phyloP scores from a whole-genome alignment of 2,329 filamentous ascomycete species.

The Reticulascus tulasneorum region DNA sequence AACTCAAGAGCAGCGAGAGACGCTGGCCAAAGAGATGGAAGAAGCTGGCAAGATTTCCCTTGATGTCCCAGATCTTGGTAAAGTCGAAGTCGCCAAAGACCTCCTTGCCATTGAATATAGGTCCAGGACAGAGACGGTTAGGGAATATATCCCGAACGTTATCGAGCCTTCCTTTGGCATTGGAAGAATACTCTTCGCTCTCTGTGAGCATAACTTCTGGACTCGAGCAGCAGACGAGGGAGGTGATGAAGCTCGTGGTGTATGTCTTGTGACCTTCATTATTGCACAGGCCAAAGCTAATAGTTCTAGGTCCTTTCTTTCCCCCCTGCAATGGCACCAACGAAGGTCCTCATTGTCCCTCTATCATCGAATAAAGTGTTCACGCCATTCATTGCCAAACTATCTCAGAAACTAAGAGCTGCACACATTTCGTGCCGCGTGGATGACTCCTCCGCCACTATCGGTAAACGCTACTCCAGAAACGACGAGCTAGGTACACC shows the following conservation, averaged over 20 bases:
- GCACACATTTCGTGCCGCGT: constrained; percentile 78
- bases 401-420: constrained; percentile 73
- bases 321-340: constrained; percentile 72
- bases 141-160: constrained; percentile 92
- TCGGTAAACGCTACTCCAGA: constrained; percentile 90
- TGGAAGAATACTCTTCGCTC: constrained; percentile 84
- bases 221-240: constrained; percentile 62
- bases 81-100: constrained; percentile 75
- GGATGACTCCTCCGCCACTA: constrained; percentile 86
- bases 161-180: constrained; percentile 98
- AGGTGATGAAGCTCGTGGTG: constrained; percentile 78
- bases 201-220: constrained; percentile 97
- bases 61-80: constrained; percentile 69
- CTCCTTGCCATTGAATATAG: constrained; percentile 80
- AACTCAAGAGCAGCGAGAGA: constrained; percentile 76
- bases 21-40: constrained; percentile 69
- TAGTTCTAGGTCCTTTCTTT: constrained; percentile 51
- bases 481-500: constrained; percentile 96
- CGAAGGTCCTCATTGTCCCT: constrained; percentile 89
- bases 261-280: constrained; percentile 45
- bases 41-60: constrained; percentile 72
- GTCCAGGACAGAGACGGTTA: constrained; percentile 74
- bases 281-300: neutral
- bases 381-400: constrained; percentile 66
- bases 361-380: constrained; percentile 80